Conservation (phyloP, 1,139 yeast species). For the Pneumocystis carinii region DNA sequence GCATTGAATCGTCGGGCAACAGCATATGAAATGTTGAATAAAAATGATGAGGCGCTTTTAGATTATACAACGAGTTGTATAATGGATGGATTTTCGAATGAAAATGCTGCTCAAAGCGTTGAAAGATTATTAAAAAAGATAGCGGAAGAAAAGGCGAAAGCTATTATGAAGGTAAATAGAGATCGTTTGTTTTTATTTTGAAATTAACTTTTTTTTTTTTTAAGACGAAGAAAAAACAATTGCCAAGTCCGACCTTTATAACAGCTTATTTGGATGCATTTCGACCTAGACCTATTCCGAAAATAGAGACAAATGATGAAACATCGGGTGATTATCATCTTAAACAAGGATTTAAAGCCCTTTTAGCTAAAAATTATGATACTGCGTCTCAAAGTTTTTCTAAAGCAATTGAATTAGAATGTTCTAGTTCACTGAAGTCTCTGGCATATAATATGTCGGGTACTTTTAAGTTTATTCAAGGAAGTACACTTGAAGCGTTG, state of each 20-base stretch:
- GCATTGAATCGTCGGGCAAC: conserved; percentile 58
- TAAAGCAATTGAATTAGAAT: conserved; percentile 41
- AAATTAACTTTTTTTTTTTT: not conserved
- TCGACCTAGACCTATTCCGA: conserved; percentile 24
- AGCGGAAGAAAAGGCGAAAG: conserved; percentile 32
- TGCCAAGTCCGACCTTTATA: conserved; percentile 78
- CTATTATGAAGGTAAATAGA: conserved; percentile 34
- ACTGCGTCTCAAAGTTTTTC: conserved; percentile 54
- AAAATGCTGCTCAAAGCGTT: conserved; percentile 61
- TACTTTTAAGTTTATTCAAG: conserved; percentile 69
- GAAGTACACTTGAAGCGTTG: conserved; percentile 49
- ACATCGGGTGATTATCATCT: conserved; percentile 46
- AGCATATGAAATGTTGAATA: conserved; percentile 70
- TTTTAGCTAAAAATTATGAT: conserved; percentile 54
- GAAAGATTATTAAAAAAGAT: conserved; percentile 77
- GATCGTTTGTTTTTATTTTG: not conserved
- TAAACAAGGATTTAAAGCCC: conserved; percentile 49
- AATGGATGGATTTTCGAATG: conserved; percentile 44
- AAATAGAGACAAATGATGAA: conserved; percentile 35
- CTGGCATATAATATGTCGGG: conserved; percentile 75
- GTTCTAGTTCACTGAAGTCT: conserved; percentile 21
- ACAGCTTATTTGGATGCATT: conserved; percentile 78
- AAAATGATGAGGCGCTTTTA: conserved; percentile 71
- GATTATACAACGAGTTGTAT: conserved; percentile 63
- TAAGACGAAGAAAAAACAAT: conserved; percentile 25